These are phyloP conservation scores for Blechomonas ayalai DNA, from an alignment of 208 protist genomes.

Conservation along the genomic window DNA sequence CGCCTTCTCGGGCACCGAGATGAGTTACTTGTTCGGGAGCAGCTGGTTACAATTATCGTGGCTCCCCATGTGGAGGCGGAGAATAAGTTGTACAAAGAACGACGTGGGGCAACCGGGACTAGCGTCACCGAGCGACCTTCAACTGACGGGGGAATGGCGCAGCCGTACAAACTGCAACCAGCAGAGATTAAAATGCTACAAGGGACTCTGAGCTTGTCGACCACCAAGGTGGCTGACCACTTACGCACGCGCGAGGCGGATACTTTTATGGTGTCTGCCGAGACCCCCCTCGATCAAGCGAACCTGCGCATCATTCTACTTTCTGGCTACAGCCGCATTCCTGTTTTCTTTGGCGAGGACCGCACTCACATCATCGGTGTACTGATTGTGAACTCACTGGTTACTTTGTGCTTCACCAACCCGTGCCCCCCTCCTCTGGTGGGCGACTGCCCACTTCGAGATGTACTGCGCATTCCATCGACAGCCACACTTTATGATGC, in stretches of 20 bases:
- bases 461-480: slow-evolving; percentile 48
- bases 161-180: slow-evolving; percentile 45
- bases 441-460: slow-evolving; percentile 56
- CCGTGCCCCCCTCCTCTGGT: slow-evolving; percentile 43
- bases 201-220: slow-evolving; percentile 64
- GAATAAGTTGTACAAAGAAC: background rate
- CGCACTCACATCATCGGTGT: slow-evolving; percentile 78
- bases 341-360: slow-evolving; percentile 66
- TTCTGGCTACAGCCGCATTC: slow-evolving; percentile 75
- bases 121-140: background rate
- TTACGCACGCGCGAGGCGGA: slow-evolving; percentile 38
- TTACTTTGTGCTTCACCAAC: slow-evolving; percentile 51
- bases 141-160: background rate
- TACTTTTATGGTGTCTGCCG: slow-evolving; percentile 74
- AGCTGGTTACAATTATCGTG: slow-evolving; percentile 66
- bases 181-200: slow-evolving; percentile 64
- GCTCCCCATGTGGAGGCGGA: slow-evolving; percentile 15
- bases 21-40: slow-evolving; percentile 49
- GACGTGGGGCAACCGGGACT: background rate
- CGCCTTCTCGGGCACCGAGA: slow-evolving; percentile 49
- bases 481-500: slow-evolving; percentile 47
- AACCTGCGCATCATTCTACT: slow-evolving; percentile 55
- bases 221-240: slow-evolving; percentile 48
- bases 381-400: slow-evolving; percentile 78
- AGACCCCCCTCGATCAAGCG: slow-evolving; percentile 40